Evolutionary conservation across 495 filamentous ascomycete species (phyloP).

Genomic region (Aspergillus funiculosus): DNA sequence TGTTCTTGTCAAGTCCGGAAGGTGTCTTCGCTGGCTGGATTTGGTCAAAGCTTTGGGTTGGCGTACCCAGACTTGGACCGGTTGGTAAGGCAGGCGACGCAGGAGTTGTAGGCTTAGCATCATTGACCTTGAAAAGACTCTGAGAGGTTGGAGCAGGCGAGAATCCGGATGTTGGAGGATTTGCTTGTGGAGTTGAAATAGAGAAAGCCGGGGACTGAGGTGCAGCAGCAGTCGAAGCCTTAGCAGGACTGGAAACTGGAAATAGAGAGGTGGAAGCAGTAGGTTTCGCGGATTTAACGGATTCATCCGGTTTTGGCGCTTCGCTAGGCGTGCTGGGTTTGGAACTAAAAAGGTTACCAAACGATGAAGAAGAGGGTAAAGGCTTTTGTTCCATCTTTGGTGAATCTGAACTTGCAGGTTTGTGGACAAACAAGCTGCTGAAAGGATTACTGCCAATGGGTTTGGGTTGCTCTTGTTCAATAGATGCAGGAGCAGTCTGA

Average conservation of each 20-base stretch:
- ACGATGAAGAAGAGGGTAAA: constrained; percentile 15
- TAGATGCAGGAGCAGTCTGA: constrained; percentile 19
- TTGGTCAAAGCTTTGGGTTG: constrained; percentile 11
- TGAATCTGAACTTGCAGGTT: constrained; percentile 12
- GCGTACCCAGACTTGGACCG: background rate
- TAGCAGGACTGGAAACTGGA: background rate
- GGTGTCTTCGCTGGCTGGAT: constrained; percentile 19
- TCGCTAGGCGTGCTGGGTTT: constrained; percentile 15
- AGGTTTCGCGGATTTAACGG: background rate
- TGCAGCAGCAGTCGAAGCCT: constrained; percentile 4
- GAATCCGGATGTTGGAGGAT: constrained; percentile 1
- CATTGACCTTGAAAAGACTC: constrained; percentile 15
- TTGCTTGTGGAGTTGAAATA: constrained; percentile 9
- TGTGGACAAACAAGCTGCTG: constrained; percentile 28
- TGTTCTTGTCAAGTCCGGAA: constrained; percentile 13
- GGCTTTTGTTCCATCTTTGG: constrained; percentile 15
- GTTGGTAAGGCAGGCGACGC: background rate
- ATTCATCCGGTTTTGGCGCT: constrained; percentile 14
- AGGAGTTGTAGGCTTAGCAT: background rate
- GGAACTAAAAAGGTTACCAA: constrained; percentile 15
- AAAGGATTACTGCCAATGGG: constrained; percentile 19
- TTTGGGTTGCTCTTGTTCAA: constrained; percentile 19
- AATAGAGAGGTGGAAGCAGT: constrained; percentile 6
- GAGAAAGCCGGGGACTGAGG: constrained; percentile 14
- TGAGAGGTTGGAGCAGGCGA: constrained; percentile 1